These are phyloP conservation scores for Fusarium avenaceum DNA, from an alignment of 2,329 filamentous ascomycete genomes.

Conservation along the genomic window DNA sequence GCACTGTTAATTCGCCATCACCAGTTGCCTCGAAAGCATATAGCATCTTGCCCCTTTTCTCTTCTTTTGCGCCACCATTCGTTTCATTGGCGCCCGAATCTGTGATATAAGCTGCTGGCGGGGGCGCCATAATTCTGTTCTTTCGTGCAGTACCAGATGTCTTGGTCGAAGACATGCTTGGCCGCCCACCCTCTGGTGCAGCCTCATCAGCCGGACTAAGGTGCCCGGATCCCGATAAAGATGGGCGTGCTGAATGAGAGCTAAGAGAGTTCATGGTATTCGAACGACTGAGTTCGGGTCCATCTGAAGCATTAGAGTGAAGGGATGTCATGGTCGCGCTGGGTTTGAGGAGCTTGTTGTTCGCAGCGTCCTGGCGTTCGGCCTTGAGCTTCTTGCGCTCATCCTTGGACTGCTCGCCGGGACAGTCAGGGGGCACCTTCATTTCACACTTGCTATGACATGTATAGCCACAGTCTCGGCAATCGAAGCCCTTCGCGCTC, in stretches of 20 bases:
- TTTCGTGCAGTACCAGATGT: conserved; percentile 61
- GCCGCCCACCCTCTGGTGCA: conserved; percentile 44
- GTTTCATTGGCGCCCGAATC: conserved; percentile 67
- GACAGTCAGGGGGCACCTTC: conserved; percentile 97
- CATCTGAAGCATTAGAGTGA: conserved; percentile 71
- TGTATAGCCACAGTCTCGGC: conserved; percentile 95
- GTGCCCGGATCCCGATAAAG: conserved; percentile 72
- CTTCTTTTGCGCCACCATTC: conserved; percentile 58
- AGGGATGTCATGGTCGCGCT: conserved; percentile 54
- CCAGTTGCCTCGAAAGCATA: conserved; percentile 86
- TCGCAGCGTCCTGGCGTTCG: conserved; percentile 84
- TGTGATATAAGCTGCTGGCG: conserved; percentile 83
- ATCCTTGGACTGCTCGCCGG: conserved; percentile 92
- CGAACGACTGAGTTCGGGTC: conserved; percentile 78
- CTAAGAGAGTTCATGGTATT: conserved; percentile 93
- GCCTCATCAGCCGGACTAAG: conserved; percentile 67
- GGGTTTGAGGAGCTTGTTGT: conserved; percentile 68
- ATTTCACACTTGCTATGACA: conserved; percentile 99
- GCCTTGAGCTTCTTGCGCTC: conserved; percentile 94
- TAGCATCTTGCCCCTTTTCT: conserved; percentile 85
- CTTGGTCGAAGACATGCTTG: conserved; percentile 50
- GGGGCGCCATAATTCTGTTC: conserved; percentile 86
- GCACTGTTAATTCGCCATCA: conserved; percentile 83
- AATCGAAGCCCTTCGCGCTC: conserved; percentile 96
- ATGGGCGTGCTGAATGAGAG: conserved; percentile 84